Conservation (phyloP, 1,284 basidiomycete species). For the Malassezia arunalokei region DNA sequence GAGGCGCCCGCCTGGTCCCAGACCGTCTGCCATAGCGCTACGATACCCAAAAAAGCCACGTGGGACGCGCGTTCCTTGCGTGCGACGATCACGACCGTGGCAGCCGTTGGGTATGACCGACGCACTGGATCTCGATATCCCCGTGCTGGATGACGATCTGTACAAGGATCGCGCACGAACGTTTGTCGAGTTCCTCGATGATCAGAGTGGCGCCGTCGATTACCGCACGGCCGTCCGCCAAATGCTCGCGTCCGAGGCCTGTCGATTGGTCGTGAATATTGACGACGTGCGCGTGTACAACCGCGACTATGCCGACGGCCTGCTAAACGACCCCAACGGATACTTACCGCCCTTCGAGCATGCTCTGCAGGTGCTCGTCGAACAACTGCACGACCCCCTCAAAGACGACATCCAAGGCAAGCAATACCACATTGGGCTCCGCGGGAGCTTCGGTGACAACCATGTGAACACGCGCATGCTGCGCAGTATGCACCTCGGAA, state of each 20-base stretch:
- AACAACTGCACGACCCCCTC: conserved; percentile 61
- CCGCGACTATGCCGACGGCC: conserved; percentile 52
- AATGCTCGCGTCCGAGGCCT: conserved; percentile 71
- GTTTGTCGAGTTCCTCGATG: conserved; percentile 77
- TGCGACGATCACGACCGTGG: no score
- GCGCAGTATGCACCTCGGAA: conserved; percentile 73
- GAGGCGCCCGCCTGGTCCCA: no score
- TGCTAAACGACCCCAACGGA: conserved; percentile 76
- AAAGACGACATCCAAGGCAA: conserved; percentile 74
- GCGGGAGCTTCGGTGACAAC: conserved; percentile 97
- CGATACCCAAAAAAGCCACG: no score
- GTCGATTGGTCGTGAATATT: conserved; percentile 85
- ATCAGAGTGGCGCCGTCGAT: conserved; percentile 54
- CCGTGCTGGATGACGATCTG: conserved; percentile 38
- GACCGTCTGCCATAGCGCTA: no score
- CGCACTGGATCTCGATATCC: conserved; percentile 25
- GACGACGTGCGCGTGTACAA: conserved; percentile 92
- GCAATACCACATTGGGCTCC: conserved; percentile 65
- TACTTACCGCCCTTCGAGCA: conserved; percentile 85
- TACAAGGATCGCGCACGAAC: conserved; percentile 50
- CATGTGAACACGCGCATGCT: conserved; percentile 91
- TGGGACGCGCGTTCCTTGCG: no score
- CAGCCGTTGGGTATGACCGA: conserved; percentile 36
- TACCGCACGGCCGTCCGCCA: conserved; percentile 75
- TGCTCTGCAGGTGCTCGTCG: conserved; percentile 64